phyloP scores from a whole-genome alignment of 2,329 filamentous ascomycete genomes.

The Colletotrichum destructivum region DNA sequence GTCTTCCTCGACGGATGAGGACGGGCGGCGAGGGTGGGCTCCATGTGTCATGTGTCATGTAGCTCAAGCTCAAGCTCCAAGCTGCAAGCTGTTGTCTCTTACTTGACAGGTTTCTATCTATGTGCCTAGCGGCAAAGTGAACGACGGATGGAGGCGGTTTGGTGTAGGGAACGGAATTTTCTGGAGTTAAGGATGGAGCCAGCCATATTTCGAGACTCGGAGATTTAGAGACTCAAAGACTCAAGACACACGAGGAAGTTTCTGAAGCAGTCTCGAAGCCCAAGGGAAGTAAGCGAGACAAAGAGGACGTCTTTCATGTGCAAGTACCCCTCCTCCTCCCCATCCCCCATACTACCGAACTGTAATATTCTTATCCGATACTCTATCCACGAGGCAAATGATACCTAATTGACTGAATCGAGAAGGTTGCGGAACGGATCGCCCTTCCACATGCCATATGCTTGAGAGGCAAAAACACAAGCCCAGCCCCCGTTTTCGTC shows the following conservation, averaged over 20 bases:
- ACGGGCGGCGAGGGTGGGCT: background rate
- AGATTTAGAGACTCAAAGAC: background rate
- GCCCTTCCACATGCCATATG: slow-evolving; percentile 1
- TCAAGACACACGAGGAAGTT: too few relatives aligned
- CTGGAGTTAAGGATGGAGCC: slow-evolving; percentile 14
- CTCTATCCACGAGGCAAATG: slow-evolving; percentile 31
- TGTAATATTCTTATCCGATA: background rate
- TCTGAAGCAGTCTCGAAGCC: slow-evolving; percentile 31
- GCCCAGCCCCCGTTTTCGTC: slow-evolving; percentile 32
- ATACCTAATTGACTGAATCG: slow-evolving; percentile 18
- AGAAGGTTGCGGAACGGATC: slow-evolving; percentile 33
- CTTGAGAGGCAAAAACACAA: background rate
- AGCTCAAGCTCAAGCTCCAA: slow-evolving; percentile 2
- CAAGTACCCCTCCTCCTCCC: slow-evolving; percentile 24
- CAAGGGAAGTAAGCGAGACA: slow-evolving; percentile 32
- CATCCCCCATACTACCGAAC: too few relatives aligned
- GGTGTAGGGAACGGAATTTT: background rate
- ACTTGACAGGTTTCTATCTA: background rate
- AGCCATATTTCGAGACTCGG: slow-evolving; percentile 16
- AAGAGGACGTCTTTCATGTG: slow-evolving; percentile 40
- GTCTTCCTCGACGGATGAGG: slow-evolving; percentile 47
- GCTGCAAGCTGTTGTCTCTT: slow-evolving; percentile 11
- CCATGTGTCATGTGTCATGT: too few relatives aligned
- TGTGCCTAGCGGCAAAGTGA: slow-evolving; percentile 16
- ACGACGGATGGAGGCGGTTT: slow-evolving; percentile 10